Evolutionary conservation across 306 rosid genomes (phyloP).

Genomic region (Aeschynomene evenia): DNA sequence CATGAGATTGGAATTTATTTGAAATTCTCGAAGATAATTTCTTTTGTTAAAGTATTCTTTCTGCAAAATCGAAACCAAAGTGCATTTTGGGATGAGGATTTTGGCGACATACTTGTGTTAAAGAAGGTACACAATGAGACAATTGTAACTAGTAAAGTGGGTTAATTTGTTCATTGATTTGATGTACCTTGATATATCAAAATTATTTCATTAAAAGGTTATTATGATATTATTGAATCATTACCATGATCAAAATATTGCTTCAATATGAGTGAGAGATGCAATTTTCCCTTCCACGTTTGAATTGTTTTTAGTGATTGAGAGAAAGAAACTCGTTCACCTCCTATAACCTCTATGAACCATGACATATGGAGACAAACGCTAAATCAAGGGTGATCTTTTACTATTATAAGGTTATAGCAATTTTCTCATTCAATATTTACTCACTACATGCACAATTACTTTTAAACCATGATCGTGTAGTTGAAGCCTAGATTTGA

Average conservation of each 20-base stretch:
- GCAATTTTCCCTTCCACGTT: slow-evolving; percentile 32
- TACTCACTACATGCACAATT: background rate
- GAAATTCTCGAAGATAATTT: background rate
- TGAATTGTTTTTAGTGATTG: slow-evolving; percentile 33
- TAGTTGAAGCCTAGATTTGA: background rate
- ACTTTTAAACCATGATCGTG: background rate
- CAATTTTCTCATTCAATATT: background rate
- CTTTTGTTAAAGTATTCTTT: slow-evolving; percentile 21
- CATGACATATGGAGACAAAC: slow-evolving; percentile 39
- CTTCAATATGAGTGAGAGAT: background rate
- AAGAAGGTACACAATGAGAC: slow-evolving; percentile 9
- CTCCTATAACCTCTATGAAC: slow-evolving; percentile 60
- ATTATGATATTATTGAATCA: background rate
- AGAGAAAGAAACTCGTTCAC: slow-evolving; percentile 48
- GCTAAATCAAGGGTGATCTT: slow-evolving; percentile 34
- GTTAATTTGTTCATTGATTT: slow-evolving; percentile 12
- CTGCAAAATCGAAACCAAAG: slow-evolving; percentile 23
- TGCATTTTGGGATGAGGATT: slow-evolving; percentile 28
- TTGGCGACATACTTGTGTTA: slow-evolving; percentile 17
- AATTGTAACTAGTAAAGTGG: background rate
- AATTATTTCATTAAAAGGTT: slow-evolving; percentile 3
- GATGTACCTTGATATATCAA: background rate
- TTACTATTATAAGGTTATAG: slow-evolving; percentile 31
- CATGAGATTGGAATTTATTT: background rate
- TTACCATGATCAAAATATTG: slow-evolving; percentile 9